Percentiles rank a stretch among this genome's conserved stretches.
Conservation (phyloP, 2,329 filamentous ascomycete genomes). For the Coniochaeta pulveracea region DNA sequence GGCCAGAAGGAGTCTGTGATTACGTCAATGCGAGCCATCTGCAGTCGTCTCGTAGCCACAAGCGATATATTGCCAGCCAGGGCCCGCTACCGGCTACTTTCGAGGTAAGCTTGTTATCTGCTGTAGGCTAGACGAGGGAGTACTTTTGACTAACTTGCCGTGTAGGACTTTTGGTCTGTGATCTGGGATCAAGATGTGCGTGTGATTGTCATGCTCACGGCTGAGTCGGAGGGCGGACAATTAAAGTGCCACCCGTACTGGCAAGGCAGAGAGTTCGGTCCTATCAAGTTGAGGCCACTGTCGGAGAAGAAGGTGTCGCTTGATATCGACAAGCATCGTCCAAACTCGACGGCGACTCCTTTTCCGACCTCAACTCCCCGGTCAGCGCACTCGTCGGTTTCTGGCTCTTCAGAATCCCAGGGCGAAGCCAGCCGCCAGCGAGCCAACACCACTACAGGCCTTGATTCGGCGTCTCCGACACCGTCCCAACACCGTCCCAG, state of each 20-base stretch:
- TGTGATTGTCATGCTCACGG: slow-evolving; percentile 92
- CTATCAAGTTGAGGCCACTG: slow-evolving; percentile 61
- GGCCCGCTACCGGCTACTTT: slow-evolving; percentile 89
- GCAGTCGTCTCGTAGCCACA: slow-evolving; percentile 69
- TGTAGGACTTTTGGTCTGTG: slow-evolving; percentile 91
- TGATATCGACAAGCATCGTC: slow-evolving; percentile 47
- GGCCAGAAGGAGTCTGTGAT: slow-evolving; percentile 62
- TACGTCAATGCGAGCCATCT: slow-evolving; percentile 94
- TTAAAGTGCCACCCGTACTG: slow-evolving; percentile 94
- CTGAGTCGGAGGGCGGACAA: slow-evolving; percentile 85
- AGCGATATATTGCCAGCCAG: slow-evolving; percentile 91
- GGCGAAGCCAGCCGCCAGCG: slow-evolving; percentile 34
- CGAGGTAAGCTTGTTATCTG: slow-evolving; percentile 46
- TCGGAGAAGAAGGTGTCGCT: slow-evolving; percentile 77
- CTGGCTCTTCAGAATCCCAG: too few species aligned
- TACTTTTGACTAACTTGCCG: slow-evolving; percentile 14
- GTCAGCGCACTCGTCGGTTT: too few species aligned
- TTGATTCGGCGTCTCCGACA: slow-evolving; percentile 21
- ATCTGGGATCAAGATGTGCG: slow-evolving; percentile 95
- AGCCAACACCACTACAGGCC: slow-evolving; percentile 40
- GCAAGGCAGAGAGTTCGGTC: slow-evolving; percentile 67
- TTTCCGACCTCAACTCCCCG: slow-evolving; percentile 5
- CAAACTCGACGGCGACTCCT: slow-evolving; percentile 19
- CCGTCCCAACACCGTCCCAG: slow-evolving; percentile 11
- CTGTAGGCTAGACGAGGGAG: not conserved